phyloP scores from a whole-genome alignment of 306 rosid genomes.

The Purshia tridentata region DNA sequence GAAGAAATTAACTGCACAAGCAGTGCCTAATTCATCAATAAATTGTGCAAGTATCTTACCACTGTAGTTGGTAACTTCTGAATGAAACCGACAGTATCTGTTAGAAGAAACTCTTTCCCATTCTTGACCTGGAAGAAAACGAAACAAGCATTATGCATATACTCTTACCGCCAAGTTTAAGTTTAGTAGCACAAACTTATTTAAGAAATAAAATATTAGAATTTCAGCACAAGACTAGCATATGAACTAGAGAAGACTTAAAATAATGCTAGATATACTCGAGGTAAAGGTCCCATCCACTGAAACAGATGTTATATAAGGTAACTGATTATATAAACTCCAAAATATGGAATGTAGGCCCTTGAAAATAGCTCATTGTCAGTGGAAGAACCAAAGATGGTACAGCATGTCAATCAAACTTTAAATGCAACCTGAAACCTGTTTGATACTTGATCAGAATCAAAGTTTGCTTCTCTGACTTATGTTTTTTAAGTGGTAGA shows the following conservation, averaged over 20 bases:
- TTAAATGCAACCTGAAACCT: neutral
- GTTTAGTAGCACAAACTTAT: constrained; percentile 14
- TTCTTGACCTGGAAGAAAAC: constrained; percentile 67
- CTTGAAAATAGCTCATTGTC: neutral
- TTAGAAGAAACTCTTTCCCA: constrained; percentile 92
- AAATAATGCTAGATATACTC: neutral
- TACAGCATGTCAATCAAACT: neutral
- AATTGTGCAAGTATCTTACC: constrained; percentile 47
- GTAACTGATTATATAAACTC: neutral
- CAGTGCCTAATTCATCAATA: constrained; percentile 15
- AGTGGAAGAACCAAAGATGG: no score
- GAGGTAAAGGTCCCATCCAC: neutral
- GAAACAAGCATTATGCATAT: constrained; percentile 24
- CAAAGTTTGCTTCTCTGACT: neutral
- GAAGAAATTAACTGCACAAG: neutral
- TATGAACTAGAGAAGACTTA: neutral
- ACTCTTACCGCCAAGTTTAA: constrained; percentile 24
- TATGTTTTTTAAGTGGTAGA: neutral
- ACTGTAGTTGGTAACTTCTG: constrained; percentile 93
- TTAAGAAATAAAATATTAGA: neutral
- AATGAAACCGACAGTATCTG: constrained; percentile 97
- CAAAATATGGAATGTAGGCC: neutral
- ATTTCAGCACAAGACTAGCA: neutral
- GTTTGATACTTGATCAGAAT: neutral
- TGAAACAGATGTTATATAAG: neutral